Evolutionary conservation across 805 yeast genomes (phyloP).

Genomic region (Hanseniaspora lindneri): DNA sequence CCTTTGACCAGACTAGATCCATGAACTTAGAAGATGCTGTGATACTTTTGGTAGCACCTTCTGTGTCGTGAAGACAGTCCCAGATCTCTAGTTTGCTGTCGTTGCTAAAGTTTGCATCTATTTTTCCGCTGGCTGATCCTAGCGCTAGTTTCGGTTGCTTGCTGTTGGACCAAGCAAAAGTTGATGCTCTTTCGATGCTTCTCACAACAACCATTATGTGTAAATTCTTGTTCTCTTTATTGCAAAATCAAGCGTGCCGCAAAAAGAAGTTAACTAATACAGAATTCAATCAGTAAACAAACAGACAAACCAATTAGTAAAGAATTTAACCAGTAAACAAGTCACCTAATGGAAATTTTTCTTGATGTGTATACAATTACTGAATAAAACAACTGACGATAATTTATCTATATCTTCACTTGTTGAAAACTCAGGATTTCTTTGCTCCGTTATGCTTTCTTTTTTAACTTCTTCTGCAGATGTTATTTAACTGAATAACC

Average conservation of each 20-base stretch:
- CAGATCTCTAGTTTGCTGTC: slow-evolving; percentile 69
- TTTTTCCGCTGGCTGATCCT: slow-evolving; percentile 93
- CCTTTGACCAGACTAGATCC: slow-evolving; percentile 73
- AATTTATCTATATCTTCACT: no score
- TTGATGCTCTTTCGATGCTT: slow-evolving; percentile 74
- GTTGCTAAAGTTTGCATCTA: slow-evolving; percentile 76
- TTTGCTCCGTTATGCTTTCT: no score
- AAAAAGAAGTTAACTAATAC: neutral
- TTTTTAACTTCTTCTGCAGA: no score
- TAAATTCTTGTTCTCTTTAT: neutral
- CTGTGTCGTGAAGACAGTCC: slow-evolving; percentile 38
- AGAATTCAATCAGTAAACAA: no score
- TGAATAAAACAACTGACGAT: no score
- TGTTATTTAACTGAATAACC: no score
- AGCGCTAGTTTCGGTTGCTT: slow-evolving; percentile 66
- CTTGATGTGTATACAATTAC: no score
- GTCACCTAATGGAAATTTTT: no score
- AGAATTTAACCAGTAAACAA: no score
- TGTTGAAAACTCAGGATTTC: no score
- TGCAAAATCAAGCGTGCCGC: neutral
- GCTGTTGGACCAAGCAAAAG: slow-evolving; percentile 92
- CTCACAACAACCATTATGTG: slow-evolving; percentile 60
- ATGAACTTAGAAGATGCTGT: slow-evolving; percentile 53
- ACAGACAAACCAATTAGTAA: no score
- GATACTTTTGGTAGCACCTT: slow-evolving; percentile 30